A percentile compares a stretch with the other conserved stretches of the same genome.
Evolutionary conservation across 352 stramenopile genomes (phyloP).

Genomic region (Pythium sukuiense): DNA sequence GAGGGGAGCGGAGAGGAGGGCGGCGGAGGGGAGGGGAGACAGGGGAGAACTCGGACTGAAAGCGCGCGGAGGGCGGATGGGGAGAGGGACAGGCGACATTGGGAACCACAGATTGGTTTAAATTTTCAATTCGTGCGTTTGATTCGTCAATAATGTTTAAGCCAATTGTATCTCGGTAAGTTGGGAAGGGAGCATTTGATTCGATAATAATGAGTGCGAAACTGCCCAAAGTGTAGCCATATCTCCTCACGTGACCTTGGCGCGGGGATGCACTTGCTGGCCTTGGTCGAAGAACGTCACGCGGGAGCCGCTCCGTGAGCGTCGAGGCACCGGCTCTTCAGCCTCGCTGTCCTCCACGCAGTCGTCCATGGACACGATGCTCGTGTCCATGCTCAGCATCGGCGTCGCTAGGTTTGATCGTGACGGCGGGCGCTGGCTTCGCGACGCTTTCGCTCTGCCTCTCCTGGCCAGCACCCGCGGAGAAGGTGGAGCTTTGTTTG

Average conservation of each 20-base stretch:
- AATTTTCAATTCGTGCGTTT: slow-evolving; percentile 13
- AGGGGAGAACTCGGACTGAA: not conserved
- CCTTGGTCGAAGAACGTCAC: slow-evolving; percentile 22
- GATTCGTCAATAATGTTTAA: slow-evolving; percentile 14
- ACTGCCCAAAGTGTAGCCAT: not conserved
- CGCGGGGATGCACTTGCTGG: not conserved
- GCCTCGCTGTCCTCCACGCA: slow-evolving; percentile 5
- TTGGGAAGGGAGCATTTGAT: slow-evolving; percentile 6
- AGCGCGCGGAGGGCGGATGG: not conserved
- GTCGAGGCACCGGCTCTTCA: not conserved
- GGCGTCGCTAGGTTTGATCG: slow-evolving; percentile 21
- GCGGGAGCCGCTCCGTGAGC: not conserved
- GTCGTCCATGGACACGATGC: slow-evolving; percentile 18
- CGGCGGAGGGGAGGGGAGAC: slow-evolving; percentile 6
- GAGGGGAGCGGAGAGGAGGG: slow-evolving; percentile 24
- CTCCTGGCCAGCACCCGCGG: not conserved
- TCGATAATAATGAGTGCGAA: slow-evolving; percentile 8
- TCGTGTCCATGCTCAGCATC: slow-evolving; percentile 23
- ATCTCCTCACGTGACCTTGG: not conserved
- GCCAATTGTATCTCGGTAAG: not conserved
- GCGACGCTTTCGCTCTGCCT: not conserved
- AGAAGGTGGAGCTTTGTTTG: not conserved
- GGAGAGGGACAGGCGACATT: not conserved
- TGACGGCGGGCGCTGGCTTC: slow-evolving; percentile 15
- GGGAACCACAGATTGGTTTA: slow-evolving; percentile 37